Base-by-base conservation (phyloP, 352 stramenopile genomes). In the Phytophthora melonis region DNA sequence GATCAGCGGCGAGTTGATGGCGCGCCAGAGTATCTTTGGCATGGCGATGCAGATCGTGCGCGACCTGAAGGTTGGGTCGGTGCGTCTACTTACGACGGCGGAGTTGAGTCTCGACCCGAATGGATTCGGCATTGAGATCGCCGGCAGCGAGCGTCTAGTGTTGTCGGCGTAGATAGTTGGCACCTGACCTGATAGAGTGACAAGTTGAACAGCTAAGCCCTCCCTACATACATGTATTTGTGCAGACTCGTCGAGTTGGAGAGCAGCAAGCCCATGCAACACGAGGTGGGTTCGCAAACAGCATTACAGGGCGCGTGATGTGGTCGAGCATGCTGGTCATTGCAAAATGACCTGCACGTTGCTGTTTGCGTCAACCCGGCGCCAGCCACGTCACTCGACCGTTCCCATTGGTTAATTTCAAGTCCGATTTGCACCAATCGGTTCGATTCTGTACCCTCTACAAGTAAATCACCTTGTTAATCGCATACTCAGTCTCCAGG, bases 1-100 rank as follows among this genome's bases (percentile, higher is more conserved):
- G 69, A 81, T 93, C 55, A 94, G 87, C 50, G 86, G 87, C n/a
- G 83, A 92, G 63, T 63, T 93, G 58, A 95, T 95, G 88, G 87
- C 86, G 49, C 77, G 81, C 32, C 87, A 94, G 72, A 93, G 84
- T 72, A 91, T 95, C 68, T 94, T 95, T 61, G 87, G 84, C 52
- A 84, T 93, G 75, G 82, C 80, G 58, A 84, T 92, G 80, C 88
- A 95, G 74, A 82, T 93, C 52, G 79, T 82, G 27, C 72, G 75
- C 3, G 77, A 91, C 30, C 56, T 93, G 36, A 75, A 85, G 32
- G 80, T 86, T 27, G 65, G 27, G 5, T 93, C 86, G 19, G 78
- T 92, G 41, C 55, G 67, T 52, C 72, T 93, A 61, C 63, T 93
- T 18, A 77, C 79, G 9, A 75, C 72, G 34, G 57, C 64, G 1